Conservation (phyloP, 495 filamentous ascomycete species). For the Usnea hakonensis region DNA sequence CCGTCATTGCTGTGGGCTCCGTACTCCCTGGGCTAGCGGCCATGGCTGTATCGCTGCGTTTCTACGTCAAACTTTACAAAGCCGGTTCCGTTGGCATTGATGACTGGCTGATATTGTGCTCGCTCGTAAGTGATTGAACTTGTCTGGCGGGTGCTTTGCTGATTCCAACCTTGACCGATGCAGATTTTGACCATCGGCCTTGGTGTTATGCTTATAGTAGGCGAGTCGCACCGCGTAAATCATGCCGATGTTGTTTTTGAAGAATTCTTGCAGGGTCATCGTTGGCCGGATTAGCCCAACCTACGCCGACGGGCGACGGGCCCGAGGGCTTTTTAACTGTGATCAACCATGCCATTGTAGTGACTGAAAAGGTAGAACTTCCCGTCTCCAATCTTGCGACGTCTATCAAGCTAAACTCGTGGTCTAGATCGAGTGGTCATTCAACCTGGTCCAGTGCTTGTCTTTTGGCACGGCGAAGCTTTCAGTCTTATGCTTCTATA, state of each 20-base stretch:
- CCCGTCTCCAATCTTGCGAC: no score
- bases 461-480: neutral
- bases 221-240: neutral
- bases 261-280: constrained; percentile 1
- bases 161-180: no score
- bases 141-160: neutral
- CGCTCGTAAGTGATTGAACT: constrained; percentile 1
- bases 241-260: neutral
- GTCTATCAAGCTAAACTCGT: no score
- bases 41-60: constrained; percentile 10
- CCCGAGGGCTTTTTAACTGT: neutral
- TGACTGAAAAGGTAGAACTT: constrained; percentile 4
- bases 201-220: constrained; percentile 8
- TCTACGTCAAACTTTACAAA: constrained; percentile 8
- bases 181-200: constrained; percentile 10
- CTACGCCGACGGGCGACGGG: constrained; percentile 3
- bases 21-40: constrained; percentile 6
- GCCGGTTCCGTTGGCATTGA: neutral
- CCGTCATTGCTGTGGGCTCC: constrained; percentile 8
- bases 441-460: neutral
- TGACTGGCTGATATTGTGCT: constrained; percentile 9
- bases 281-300: constrained; percentile 3
- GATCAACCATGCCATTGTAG: neutral
- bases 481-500: neutral
- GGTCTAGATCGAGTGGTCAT: no score